Percentiles rank a stretch among this genome's conserved stretches.
Conservation (phyloP, 2,329 filamentous ascomycete genomes). For the Grosmannia penicillata region DNA sequence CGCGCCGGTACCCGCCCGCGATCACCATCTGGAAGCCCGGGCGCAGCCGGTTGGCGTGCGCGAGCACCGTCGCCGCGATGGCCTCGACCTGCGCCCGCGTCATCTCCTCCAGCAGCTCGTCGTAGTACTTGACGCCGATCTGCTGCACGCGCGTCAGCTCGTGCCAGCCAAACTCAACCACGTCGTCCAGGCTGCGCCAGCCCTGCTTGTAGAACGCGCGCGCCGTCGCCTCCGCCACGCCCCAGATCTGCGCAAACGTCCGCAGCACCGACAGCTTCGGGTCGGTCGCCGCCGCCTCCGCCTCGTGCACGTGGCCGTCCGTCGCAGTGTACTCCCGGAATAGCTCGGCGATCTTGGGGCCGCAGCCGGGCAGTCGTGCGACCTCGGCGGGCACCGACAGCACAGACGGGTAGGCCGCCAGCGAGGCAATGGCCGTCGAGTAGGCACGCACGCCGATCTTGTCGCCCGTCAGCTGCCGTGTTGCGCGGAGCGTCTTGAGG, state of each 20-base stretch:
- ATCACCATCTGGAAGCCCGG: conserved; percentile 42
- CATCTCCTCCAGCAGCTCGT: conserved; percentile 63
- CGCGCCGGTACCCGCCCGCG: conserved; percentile 69
- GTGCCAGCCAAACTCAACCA: conserved; percentile 71
- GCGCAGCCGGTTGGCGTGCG: conserved; percentile 50
- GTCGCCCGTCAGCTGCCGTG: conserved; percentile 58
- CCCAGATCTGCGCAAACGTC: conserved; percentile 76
- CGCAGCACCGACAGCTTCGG: conserved; percentile 48
- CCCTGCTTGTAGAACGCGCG: conserved; percentile 65
- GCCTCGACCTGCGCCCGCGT: conserved; percentile 56
- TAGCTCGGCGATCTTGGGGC: conserved; percentile 61
- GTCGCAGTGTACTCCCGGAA: conserved; percentile 58
- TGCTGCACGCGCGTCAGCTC: conserved; percentile 68
- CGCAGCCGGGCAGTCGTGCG: conserved; percentile 58
- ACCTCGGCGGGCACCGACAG: conserved; percentile 28
- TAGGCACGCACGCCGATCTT: conserved; percentile 74
- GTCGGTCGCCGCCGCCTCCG: conserved; percentile 48
- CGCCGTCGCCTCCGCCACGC: conserved; percentile 73
- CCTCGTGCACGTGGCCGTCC: conserved; percentile 43
- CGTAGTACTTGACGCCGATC: conserved; percentile 87
- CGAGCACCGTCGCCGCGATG: conserved; percentile 49
- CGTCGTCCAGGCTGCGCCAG: conserved; percentile 74
- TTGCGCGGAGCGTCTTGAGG: conserved; percentile 58
- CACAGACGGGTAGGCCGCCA: conserved; percentile 62
- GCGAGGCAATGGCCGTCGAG: conserved; percentile 66